Percentiles rank a stretch among this genome's conserved stretches.
Evolutionary conservation across 1,139 yeast species (phyloP).

Genomic region (Arxiozyma heterogenica): DNA sequence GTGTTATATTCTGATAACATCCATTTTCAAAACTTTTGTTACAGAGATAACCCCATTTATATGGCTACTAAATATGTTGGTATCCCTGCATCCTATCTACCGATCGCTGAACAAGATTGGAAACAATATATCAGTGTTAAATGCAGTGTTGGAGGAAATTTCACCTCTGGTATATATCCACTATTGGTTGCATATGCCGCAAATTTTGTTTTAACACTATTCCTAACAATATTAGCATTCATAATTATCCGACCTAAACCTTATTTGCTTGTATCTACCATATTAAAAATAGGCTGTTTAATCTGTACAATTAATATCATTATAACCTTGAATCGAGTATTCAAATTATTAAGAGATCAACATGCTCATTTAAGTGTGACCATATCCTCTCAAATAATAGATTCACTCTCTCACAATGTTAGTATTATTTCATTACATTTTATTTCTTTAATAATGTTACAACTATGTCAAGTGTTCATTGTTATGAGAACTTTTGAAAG

Average conservation of each 20-base stretch:
- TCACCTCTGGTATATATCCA: constrained; percentile 50
- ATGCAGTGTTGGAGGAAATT: constrained; percentile 34
- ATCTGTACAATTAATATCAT: constrained; percentile 48
- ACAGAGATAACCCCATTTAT: constrained; percentile 25
- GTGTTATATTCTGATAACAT: constrained; percentile 15
- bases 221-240: constrained; percentile 53
- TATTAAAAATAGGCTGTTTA: constrained; percentile 37
- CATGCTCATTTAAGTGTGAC: constrained; percentile 46
- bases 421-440: constrained; percentile 56
- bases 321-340: constrained; percentile 41
- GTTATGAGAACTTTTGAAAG: constrained; percentile 64
- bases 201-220: constrained; percentile 57
- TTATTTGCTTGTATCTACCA: constrained; percentile 35
- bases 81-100: constrained; percentile 16
- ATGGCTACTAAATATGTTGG: constrained; percentile 27
- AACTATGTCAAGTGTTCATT: constrained; percentile 68
- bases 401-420: constrained; percentile 38
- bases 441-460: constrained; percentile 50
- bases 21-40: constrained; percentile 22
- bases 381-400: constrained; percentile 44
- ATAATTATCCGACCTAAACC: constrained; percentile 38
- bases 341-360: constrained; percentile 39
- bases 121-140: constrained; percentile 7
- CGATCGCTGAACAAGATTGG: constrained; percentile 26
- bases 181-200: constrained; percentile 54